Percentiles rank a stretch among this genome's conserved stretches.
phyloP scores from a whole-genome alignment of 2,329 filamentous ascomycete genomes.

The Calonectria hongkongensis region DNA sequence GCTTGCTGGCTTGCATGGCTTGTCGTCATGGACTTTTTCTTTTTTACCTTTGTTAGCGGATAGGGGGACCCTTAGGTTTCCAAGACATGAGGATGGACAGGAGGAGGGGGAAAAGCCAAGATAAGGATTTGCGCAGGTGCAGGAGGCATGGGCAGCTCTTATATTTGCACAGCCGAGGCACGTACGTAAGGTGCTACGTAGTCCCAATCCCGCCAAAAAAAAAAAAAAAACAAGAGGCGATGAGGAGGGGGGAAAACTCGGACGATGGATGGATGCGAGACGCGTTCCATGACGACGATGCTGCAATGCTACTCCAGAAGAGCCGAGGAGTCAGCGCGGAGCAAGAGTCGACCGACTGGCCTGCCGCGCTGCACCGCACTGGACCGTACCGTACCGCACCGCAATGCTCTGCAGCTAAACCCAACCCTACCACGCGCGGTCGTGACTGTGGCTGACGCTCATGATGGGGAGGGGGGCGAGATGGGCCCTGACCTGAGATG shows the following conservation, averaged over 20 bases:
- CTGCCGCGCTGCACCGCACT: slow-evolving; percentile 6
- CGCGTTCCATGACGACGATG: slow-evolving; percentile 42
- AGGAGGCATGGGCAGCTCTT: slow-evolving; percentile 11
- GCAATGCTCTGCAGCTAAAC: slow-evolving; percentile 3
- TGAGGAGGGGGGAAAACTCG: slow-evolving; percentile 10
- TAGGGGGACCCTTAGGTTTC: slow-evolving; percentile 9
- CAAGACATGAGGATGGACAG: slow-evolving; percentile 18
- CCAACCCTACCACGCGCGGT: slow-evolving; percentile 36
- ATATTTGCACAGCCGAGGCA: slow-evolving; percentile 23
- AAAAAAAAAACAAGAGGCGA: neutral
- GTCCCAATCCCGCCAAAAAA: slow-evolving; percentile 4
- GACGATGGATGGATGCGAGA: slow-evolving; percentile 26
- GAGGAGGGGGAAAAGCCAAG: slow-evolving; percentile 5
- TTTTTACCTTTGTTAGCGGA: slow-evolving; percentile 9
- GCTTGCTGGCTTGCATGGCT: neutral
- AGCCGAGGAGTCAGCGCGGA: neutral
- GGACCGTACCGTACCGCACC: neutral
- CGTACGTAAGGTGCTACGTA: slow-evolving; percentile 21
- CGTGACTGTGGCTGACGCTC: slow-evolving; percentile 49
- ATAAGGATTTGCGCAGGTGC: slow-evolving; percentile 12
- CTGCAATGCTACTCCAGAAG: slow-evolving; percentile 17
- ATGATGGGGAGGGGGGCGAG: slow-evolving; percentile 18
- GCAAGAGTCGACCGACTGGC: slow-evolving; percentile 5
- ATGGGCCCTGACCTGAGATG: slow-evolving; percentile 20
- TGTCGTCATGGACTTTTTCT: slow-evolving; percentile 1